Evolutionary conservation across 1,284 basidiomycete genomes (phyloP), one percentile per base, ranked within the genome.

Genomic region (Apiotrichum porosum): DNA sequence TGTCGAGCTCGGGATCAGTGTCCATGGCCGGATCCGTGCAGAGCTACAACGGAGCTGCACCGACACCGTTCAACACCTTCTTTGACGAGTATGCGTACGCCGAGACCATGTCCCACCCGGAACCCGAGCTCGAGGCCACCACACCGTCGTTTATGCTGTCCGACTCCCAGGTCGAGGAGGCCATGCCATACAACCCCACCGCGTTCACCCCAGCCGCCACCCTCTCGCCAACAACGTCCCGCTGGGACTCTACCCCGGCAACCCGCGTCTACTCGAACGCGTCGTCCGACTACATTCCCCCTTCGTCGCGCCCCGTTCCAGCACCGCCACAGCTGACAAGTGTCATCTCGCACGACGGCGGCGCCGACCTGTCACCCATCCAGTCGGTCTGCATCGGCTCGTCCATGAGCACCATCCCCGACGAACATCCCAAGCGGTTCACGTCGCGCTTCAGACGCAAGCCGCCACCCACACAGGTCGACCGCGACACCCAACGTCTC

Each of bases 401-500:
- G 14, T 35, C 51, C 5, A 39, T 14, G 19, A 37, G 14, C 23
- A 41, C 15, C 37, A 18, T 30, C 15, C 6, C 36, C 6, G 23
- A 24, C 10, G 42, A 35, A 9, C 34, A 32, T 21, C 34, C 19
- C 12, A 33, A 45, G 33, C 44, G 35, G 18, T 42, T 46, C 32
- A 22, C 19, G 2, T n/a, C 28, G 5, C 42, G 42, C 18, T 41
- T 52, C 22, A 15, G 44, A 1, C 44, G 54, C 8, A 34, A 24
- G 4, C 19, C 17, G 22, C 37, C 30, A 10, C 37, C 24, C 33
- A 53, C 46, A 2, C 60, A 67, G 47, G 56, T 58, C n/a, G 65
- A 71, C 44, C 51, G 58, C 19, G 71, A 73, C 51, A 58, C 61
- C 8, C 53, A 56, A n/a, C 52, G 69, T 6, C 48, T 73, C 13